Base-by-base conservation (phyloP, 306 rosid species). In the Vachellia collinsii region DNA sequence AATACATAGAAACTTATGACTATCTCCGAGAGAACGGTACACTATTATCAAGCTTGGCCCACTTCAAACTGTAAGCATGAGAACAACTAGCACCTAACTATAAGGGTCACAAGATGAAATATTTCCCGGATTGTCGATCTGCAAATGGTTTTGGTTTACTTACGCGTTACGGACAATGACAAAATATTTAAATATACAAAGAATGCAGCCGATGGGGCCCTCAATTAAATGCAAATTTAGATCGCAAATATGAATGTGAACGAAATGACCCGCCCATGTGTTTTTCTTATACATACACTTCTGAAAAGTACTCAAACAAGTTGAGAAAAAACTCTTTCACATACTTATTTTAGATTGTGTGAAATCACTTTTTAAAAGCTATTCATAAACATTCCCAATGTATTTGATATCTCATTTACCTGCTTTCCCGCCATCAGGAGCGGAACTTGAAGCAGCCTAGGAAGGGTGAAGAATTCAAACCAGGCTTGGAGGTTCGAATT, bases 191-290 rank as follows among this genome's bases (percentile, higher is more conserved):
- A 13, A 12, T 12, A 75, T 78, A 14, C 78, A 23, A 8, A 81
- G 62, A 81, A 74, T 74, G 77, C 54, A 46, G 64, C 64, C 34
- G 17, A 56, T 77, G 43, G 70, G 36, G 13, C 22, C 77, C 63
- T 77, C 77, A 72, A 73, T 22, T 62, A 8, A 77, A 64, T 70
- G 79, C 34, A 29, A 29, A 74, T 71, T 81, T 77, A 62, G 70
- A 66, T 38, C 39, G 54, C 54, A 74, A 74, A 46, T 59, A 58
- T 83, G 80, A 79, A 83, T 64, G 54, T 78, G 62, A 66, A 54
- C 20, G 37, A 36, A 77, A 44, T 79, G 66, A 43, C 72, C 48
- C 51, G 19, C 79, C 36, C 38, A 41, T 75, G 63, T 81, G 71
- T 68, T 74, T 53, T 5, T 3, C 53, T n/a, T n/a, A n/a, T n/a